Base-by-base conservation (phyloP, 441 rosid species). In the Gossypium gossypioides region DNA sequence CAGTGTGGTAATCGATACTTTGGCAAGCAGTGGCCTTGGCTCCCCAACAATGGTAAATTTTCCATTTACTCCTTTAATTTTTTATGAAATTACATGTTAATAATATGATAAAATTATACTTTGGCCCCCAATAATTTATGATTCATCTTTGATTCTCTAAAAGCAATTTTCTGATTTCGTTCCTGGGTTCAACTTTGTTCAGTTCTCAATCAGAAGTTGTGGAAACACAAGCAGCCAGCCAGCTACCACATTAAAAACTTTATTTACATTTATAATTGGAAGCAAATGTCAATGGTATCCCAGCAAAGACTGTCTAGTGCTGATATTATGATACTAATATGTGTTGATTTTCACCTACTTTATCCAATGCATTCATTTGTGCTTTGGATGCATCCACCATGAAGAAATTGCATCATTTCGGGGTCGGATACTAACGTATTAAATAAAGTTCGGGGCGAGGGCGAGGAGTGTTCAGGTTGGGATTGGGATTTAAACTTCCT, bases 201-300 rank as follows among this genome's bases (percentile, higher is more conserved):
- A 18, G 21, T 19, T 52, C 10, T 16, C 42, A 34, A 34, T 34
- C 42, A 6, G 54, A 48, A 48, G 18, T 48, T 48, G 54, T n/a
- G 19, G 61, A 56, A 3, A 56, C 24, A 27, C 37, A 34, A 34
- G 42, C 37, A 27, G 66, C 24, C 46, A 61, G 67, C 67, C 42
- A 44, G 52, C 55, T 65, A 44, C 55, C 37, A 44, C 55, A 44
- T 65, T 65, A 42, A 25, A 48, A 46, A 50, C 64, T 70, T 34
- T 27, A 69, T 69, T 2, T 9, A 5, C 8, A 22, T 16, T 56
- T 52, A 54, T 18, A 4, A 16, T 16, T 74, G 21, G 48, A 15
- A 21, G 69, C 22, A 37, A 57, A 22, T 24, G 62, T 29, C 62
- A 59, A 32, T 27, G 8, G 3, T 3, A 16, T 29, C 13, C 24